These are phyloP conservation scores for Isochrysis galbana DNA, from an alignment of 78 protist genomes.

Conservation along the genomic window DNA sequence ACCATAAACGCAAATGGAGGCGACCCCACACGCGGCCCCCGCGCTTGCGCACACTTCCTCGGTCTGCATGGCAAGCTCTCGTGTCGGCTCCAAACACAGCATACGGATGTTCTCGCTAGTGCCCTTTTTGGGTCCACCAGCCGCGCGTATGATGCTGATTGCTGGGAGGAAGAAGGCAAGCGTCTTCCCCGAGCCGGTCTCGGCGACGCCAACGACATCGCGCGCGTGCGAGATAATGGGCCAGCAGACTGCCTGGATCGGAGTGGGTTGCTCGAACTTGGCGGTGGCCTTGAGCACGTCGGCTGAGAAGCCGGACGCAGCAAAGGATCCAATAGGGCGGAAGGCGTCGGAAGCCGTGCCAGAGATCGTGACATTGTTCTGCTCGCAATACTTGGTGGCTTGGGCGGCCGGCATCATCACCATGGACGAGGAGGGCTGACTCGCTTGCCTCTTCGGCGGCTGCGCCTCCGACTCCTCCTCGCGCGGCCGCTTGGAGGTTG, in stretches of 20 bases:
- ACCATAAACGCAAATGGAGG: constrained; percentile 55
- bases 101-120: neutral
- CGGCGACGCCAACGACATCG: constrained; percentile 67
- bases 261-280: constrained; percentile 28
- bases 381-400: neutral
- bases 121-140: neutral
- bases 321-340: neutral
- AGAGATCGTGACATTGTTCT: neutral
- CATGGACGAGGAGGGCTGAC: neutral
- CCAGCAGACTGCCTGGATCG: constrained; percentile 33
- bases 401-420: neutral
- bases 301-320: neutral
- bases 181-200: constrained; percentile 81
- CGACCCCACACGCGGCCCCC: neutral
- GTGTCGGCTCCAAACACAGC: constrained; percentile 72
- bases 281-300: neutral
- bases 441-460: neutral
- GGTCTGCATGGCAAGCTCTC: constrained; percentile 82
- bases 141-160: constrained; percentile 8
- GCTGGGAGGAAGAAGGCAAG: constrained; percentile 71
- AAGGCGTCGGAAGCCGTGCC: neutral
- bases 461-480: neutral
- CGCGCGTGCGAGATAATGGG: constrained; percentile 36
- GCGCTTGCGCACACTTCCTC: constrained; percentile 21
- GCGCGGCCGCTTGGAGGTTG: neutral